Evolutionary conservation across 805 yeast genomes (phyloP).

Genomic region (Metschnikowia peoriensis): DNA sequence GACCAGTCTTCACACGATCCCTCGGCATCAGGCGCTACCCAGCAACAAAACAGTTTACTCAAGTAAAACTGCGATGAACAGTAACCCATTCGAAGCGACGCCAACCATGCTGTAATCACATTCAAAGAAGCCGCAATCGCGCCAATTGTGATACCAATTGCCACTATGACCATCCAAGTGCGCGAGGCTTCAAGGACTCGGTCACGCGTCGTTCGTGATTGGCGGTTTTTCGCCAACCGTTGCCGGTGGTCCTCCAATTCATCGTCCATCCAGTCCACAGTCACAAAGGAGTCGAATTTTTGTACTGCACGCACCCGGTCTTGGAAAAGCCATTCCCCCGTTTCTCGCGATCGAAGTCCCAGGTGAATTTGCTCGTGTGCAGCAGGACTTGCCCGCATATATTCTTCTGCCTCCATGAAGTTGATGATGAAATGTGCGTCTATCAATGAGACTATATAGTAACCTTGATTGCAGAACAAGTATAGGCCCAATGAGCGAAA

Average conservation of each 20-base stretch:
- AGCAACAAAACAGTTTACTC: slow-evolving; percentile 78
- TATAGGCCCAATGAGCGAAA: no score
- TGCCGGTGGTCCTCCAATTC: slow-evolving; percentile 47
- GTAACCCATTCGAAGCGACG: slow-evolving; percentile 73
- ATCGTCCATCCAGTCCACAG: slow-evolving; percentile 73
- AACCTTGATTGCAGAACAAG: no score
- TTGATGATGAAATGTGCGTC: not conserved
- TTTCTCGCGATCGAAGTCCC: slow-evolving; percentile 23
- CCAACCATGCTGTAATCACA: slow-evolving; percentile 83
- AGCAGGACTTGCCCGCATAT: not conserved
- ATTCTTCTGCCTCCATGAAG: not conserved
- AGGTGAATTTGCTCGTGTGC: slow-evolving; percentile 3
- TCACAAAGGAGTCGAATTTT: slow-evolving; percentile 58
- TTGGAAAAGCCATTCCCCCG: slow-evolving; percentile 42
- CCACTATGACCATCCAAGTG: slow-evolving; percentile 71
- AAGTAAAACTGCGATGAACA: slow-evolving; percentile 70
- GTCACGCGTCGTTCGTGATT: slow-evolving; percentile 20
- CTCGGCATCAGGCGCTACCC: slow-evolving; percentile 43
- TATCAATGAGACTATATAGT: no score
- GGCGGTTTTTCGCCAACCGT: slow-evolving; percentile 23
- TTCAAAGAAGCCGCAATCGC: slow-evolving; percentile 78
- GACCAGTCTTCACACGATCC: slow-evolving; percentile 64
- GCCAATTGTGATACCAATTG: slow-evolving; percentile 78
- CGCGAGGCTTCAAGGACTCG: slow-evolving; percentile 40
- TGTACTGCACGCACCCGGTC: slow-evolving; percentile 38